Base-by-base conservation (phyloP, 495 filamentous ascomycete species). In the Melanomma pulvis-pyrius region DNA sequence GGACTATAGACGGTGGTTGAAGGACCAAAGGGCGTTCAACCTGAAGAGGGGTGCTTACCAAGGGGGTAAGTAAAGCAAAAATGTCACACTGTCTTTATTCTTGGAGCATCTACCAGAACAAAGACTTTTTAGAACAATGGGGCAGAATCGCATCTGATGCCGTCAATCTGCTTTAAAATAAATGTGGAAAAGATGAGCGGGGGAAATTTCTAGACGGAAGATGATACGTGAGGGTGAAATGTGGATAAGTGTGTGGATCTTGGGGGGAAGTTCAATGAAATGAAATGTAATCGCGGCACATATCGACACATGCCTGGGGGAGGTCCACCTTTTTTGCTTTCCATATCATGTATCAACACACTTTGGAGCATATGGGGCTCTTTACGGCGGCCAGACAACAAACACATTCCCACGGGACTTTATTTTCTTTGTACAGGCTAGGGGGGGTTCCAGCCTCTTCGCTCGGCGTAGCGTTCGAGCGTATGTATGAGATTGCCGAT, bases 11-110 rank as follows among this genome's bases (percentile, higher is more conserved):
- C 87, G 90, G 75, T 98, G 94, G 94, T 78, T 98, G 74, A 97
- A 93, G 82, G 94, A 98, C 75, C 96, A 98, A 82, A 78, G 93
- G 51, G 92, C 92, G n/a, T 98, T 94, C 77, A 96, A 96, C 79
- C 86, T 88, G 79, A 97, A 97, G 84, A 87, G 90, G 72, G 72
- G 73, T 15, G 62, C 68, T 1, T 70, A 65, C 32, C n/a, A 22
- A 29, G 68, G 56, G 11, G 53, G 44, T 17, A 70, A 70, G 63
- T 69, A 30, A 57, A 54, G 34, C 15, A 28, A 50, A n/a, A 28
- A 8, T 24, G 11, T 17, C 34, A 26, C 19, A 50, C 13, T n/a
- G n/a, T 44, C 3, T 17, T 17, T 15, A 44, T 44, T n/a, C 13
- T 15, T 44, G 4, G n/a, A n/a, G 3, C 17, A 44, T 44, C 17